Percentiles rank a stretch among this genome's conserved stretches.
Conservation (phyloP, 257 asterid species). For the Gardenia jasminoides region DNA sequence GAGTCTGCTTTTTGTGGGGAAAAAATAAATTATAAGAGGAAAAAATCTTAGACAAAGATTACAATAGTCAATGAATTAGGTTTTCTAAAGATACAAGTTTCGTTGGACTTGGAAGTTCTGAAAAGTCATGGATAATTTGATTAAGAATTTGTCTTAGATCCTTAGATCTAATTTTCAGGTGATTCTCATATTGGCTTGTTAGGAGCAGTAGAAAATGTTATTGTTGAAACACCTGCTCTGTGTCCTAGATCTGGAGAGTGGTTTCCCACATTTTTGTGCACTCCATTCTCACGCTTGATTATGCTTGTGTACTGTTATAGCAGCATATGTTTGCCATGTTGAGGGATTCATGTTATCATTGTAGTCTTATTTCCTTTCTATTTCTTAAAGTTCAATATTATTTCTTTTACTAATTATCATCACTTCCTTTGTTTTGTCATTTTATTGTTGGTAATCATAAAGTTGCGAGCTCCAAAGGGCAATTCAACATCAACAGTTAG, state of each 20-base stretch:
- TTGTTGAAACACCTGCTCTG: not conserved
- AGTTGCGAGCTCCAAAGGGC: constrained; percentile 55
- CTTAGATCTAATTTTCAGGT: not conserved
- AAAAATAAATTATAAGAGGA: too few relatives aligned
- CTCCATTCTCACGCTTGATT: not conserved
- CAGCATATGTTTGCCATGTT: not conserved
- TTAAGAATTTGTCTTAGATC: too few relatives aligned
- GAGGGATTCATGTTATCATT: not conserved
- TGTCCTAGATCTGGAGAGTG: not conserved
- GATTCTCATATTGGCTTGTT: not conserved
- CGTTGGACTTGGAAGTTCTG: not conserved
- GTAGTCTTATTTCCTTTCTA: not conserved
- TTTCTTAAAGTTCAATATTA: not conserved
- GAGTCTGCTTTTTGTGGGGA: not conserved
- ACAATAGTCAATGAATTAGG: not conserved
- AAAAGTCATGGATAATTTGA: not conserved
- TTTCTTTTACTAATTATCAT: not conserved
- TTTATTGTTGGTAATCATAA: constrained; percentile 16
- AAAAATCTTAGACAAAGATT: not conserved
- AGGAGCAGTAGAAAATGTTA: not conserved
- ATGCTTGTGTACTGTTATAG: too few relatives aligned
- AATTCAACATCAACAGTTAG: constrained; percentile 41
- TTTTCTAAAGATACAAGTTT: not conserved
- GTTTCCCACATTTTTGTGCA: not conserved
- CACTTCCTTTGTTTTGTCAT: not conserved